phyloP scores from a whole-genome alignment of 768 basidiomycete species.

The Suillus weaverae region DNA sequence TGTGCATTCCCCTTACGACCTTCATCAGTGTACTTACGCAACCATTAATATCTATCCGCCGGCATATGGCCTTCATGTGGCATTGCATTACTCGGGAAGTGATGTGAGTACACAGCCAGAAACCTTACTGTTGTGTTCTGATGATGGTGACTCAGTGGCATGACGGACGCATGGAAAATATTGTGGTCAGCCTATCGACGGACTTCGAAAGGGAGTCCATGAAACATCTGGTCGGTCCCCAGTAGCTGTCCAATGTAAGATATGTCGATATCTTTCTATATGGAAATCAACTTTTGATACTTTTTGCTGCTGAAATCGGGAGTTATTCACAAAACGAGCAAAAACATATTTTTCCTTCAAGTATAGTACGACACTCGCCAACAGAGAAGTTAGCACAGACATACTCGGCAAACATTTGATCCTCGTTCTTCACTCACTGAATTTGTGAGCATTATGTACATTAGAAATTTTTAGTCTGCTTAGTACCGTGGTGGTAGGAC shows the following conservation, averaged over 20 bases:
- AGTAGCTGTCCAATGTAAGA: not conserved
- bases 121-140: not conserved
- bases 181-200: not conserved
- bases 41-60: slow-evolving; percentile 11
- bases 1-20: not conserved
- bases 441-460: not conserved
- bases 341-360: not conserved
- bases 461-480: not conserved
- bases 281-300: not conserved
- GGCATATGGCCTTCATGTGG: not conserved
- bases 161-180: not conserved
- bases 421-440: not conserved
- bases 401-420: not conserved
- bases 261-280: not conserved
- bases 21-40: slow-evolving; percentile 1
- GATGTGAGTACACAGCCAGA: not conserved
- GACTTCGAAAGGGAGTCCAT: not conserved
- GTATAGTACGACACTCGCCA: not conserved
- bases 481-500: not conserved
- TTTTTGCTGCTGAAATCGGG: not conserved
- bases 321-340: not conserved
- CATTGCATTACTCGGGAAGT: not conserved
- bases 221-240: not conserved
- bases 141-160: not conserved
- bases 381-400: not conserved